Conservation (phyloP, 78 protist genomes). For the Dictyostelium intermedium region DNA sequence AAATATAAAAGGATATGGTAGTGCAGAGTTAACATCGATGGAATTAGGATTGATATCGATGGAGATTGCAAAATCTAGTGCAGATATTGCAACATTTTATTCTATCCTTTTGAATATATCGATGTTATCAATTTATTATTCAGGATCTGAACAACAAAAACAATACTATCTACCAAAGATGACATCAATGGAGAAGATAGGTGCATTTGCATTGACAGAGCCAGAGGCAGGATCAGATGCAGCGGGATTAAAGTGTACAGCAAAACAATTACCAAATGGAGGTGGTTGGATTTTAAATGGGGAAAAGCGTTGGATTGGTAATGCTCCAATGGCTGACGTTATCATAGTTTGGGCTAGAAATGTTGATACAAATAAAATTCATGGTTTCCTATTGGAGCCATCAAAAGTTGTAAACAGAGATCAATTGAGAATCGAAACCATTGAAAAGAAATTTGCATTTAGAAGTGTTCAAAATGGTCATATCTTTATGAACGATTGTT, state of each 20-base stretch:
- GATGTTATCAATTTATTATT: constrained; percentile 93
- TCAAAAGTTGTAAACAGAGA: not conserved
- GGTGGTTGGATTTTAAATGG: constrained; percentile 91
- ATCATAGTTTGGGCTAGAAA: constrained; percentile 96
- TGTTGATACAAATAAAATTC: constrained; percentile 79
- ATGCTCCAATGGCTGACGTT: constrained; percentile 97
- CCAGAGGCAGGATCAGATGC: constrained; percentile 97
- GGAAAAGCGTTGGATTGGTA: constrained; percentile 95
- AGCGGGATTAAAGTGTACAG: constrained; percentile 88
- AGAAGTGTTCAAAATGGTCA: constrained; percentile 76
- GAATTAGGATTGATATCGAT: constrained; percentile 21
- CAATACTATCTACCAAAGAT: constrained; percentile 93
- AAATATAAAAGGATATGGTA: constrained; percentile 42
- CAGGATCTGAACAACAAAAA: constrained; percentile 91
- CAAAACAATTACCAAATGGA: constrained; percentile 67
- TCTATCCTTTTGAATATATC: constrained; percentile 29
- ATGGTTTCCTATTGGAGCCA: constrained; percentile 94
- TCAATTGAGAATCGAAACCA: constrained; percentile 8
- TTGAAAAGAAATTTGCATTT: constrained; percentile 44
- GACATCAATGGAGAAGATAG: constrained; percentile 82
- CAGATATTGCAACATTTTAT: constrained; percentile 51
- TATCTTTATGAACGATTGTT: constrained; percentile 49
- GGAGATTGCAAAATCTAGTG: constrained; percentile 27
- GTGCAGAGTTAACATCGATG: constrained; percentile 37
- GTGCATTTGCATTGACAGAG: constrained; percentile 97